phyloP scores from a whole-genome alignment of 2,329 filamentous ascomycete species.

The Epichloe sibirici region DNA sequence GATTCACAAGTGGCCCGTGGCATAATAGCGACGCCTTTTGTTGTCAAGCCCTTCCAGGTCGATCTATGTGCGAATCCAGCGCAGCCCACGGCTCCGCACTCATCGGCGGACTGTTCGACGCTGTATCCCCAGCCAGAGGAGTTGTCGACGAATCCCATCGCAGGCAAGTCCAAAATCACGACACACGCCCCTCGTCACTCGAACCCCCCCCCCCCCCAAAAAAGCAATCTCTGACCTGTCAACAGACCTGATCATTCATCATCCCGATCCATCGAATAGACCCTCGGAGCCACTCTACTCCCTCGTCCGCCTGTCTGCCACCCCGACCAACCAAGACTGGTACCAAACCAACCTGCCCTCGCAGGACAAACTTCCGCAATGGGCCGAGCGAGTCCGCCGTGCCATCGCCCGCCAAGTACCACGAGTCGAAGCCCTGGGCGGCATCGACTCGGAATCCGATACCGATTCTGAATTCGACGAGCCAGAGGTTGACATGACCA shows the following conservation, averaged over 20 bases:
- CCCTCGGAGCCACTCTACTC: conserved; percentile 34
- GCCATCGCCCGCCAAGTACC: conserved; percentile 32
- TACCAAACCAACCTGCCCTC: conserved; percentile 36
- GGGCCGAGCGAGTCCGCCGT: conserved; percentile 35
- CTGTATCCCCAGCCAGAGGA: conserved; percentile 26
- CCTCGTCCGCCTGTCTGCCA: conserved; percentile 40
- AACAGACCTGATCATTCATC: conserved; percentile 35
- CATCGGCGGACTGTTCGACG: conserved; percentile 32
- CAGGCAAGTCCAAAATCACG: conserved; percentile 6
- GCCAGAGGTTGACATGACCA: conserved; percentile 6
- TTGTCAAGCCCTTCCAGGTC: conserved; percentile 38
- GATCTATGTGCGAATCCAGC: conserved; percentile 21
- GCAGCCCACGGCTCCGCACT: conserved; percentile 21
- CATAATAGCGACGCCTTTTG: conserved; percentile 39
- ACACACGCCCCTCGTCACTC: not conserved
- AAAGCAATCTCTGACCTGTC: not conserved
- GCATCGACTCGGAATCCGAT: conserved; percentile 17
- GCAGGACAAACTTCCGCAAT: conserved; percentile 23
- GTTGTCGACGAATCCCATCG: conserved; percentile 21
- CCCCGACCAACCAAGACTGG: conserved; percentile 38
- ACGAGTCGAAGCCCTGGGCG: conserved; percentile 30
- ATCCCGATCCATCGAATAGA: conserved; percentile 12
- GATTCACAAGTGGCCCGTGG: conserved; percentile 34
- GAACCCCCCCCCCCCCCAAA: not conserved
- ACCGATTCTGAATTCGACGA: conserved; percentile 8